These are phyloP conservation scores for Chlorella sp. DNA, from an alignment of 139 green algal genomes.

Conservation along the genomic window DNA sequence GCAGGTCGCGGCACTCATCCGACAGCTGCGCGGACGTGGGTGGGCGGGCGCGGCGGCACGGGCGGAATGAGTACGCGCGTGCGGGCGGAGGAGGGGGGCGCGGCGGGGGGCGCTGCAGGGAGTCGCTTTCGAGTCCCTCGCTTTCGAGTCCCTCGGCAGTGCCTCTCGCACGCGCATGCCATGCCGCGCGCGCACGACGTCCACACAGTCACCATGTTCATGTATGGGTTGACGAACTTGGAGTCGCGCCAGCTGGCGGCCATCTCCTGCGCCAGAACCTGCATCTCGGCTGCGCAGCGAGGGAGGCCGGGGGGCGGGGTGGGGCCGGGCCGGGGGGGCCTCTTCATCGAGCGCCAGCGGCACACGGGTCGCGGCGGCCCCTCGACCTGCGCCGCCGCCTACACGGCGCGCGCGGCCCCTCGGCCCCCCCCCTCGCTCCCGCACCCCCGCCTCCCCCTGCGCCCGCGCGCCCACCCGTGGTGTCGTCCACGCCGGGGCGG, in stretches of 20 bases:
- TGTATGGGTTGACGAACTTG: constrained; percentile 41
- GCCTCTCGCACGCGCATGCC: neutral
- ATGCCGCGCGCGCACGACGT: neutral
- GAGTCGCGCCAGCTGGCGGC: constrained; percentile 36
- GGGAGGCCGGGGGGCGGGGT: too few species aligned
- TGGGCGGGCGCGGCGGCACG: neutral
- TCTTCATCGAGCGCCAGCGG: too few species aligned
- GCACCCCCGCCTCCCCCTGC: too few species aligned
- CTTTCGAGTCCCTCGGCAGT: neutral
- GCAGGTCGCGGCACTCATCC: constrained; percentile 30
- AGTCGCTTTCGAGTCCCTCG: neutral
- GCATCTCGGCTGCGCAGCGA: constrained; percentile 26
- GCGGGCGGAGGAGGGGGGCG: neutral
- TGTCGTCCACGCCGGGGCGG: neutral
- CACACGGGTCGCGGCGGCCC: too few species aligned
- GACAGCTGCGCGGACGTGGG: constrained; percentile 15
- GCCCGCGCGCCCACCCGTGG: too few species aligned
- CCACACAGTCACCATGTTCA: neutral
- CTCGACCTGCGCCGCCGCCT: too few species aligned
- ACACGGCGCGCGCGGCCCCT: too few species aligned
- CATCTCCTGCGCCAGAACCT: constrained; percentile 45
- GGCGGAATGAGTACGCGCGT: neutral
- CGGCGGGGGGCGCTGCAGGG: neutral
- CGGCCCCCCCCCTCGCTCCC: too few species aligned
- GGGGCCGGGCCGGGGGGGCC: too few species aligned